Evolutionary conservation across 345 rosid species (phyloP).

Genomic region (Draba incana): DNA sequence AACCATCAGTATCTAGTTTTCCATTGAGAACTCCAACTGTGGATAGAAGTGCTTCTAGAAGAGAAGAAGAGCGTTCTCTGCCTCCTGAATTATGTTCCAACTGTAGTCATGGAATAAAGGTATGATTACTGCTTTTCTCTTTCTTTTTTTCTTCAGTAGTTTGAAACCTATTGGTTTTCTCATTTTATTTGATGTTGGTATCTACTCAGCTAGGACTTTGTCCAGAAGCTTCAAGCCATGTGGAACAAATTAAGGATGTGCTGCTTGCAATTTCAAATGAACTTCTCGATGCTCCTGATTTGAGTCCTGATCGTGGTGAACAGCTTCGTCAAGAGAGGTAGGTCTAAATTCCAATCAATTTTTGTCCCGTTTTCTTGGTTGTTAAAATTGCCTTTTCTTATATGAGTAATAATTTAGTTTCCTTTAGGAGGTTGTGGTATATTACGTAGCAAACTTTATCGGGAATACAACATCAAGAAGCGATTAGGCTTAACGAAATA

Average conservation of each 20-base stretch:
- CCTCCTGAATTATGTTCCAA: conserved; percentile 68
- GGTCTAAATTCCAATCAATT: conserved; percentile 19
- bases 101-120: conserved; percentile 87
- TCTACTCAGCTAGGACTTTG: conserved; percentile 81
- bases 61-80: conserved; percentile 52
- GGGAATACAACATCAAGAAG: conserved; percentile 20
- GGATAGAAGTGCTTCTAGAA: conserved; percentile 44
- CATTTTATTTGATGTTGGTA: conserved; percentile 39
- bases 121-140: conserved; percentile 34
- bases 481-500: conserved; percentile 5
- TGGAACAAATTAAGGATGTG: conserved; percentile 85
- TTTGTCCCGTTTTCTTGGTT: conserved; percentile 17
- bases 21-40: conserved; percentile 58
- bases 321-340: conserved; percentile 94
- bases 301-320: conserved; percentile 61
- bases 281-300: conserved; percentile 70
- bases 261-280: conserved; percentile 89
- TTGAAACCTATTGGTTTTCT: conserved; percentile 34
- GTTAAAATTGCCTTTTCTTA: neutral
- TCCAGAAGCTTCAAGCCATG: conserved; percentile 70
- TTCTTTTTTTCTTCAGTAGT: neutral
- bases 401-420: conserved; percentile 12
- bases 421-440: conserved; percentile 12
- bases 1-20: conserved; percentile 61
- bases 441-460: conserved; percentile 10